Base-by-base conservation (phyloP, 2,329 filamentous ascomycete species). In the Madurella mycetomatis region DNA sequence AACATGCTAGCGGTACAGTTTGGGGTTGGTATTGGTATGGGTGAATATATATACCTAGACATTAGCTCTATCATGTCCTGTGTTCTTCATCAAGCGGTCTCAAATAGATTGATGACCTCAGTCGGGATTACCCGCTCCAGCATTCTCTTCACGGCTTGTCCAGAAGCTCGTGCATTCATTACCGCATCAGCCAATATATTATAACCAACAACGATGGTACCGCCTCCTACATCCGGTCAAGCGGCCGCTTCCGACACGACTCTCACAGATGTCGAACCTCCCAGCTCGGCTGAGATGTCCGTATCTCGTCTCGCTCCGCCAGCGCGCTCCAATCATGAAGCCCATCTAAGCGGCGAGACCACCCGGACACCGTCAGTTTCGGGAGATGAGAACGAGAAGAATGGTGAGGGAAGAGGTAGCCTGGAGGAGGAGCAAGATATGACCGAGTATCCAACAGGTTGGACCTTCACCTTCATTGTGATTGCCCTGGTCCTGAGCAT, bases 401-500 rank as follows among this genome's bases (percentile, higher is more conserved):
- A 32, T 11, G 44, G 30, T 31, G 37, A 9, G 8, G 45, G 19
- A 2, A 19, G 17, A 7, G 37, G 18, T 9, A 50, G 48, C 15
- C 41, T 54, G 2, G 31, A 16, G 18, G 50, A 51, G 15, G 47
- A 46, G 42, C 15, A 25, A 8, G 48, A 55, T 1, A 43, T 41
- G 8, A 41, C 39, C 5, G 43, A 47, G 8, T 54, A 54, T 19
- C 52, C 52, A 9, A 51, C 30, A 37, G 57, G 57, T 9, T 56
- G 45, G 50, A 18, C 48, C 13, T 51, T 60, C 8, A 18, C 47
- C 0, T 57, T 51, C 15, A 57, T 62, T 41, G 45, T 61, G n/a
- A 41, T 61, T 4, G 59, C 59, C 13, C 40, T 62, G 16, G 57
- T 60, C 12, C 42, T 60, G 13, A 47, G 49, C 39, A 46, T 60